phyloP scores from a whole-genome alignment of 495 filamentous ascomycete species.

The Xylaria telfairii region DNA sequence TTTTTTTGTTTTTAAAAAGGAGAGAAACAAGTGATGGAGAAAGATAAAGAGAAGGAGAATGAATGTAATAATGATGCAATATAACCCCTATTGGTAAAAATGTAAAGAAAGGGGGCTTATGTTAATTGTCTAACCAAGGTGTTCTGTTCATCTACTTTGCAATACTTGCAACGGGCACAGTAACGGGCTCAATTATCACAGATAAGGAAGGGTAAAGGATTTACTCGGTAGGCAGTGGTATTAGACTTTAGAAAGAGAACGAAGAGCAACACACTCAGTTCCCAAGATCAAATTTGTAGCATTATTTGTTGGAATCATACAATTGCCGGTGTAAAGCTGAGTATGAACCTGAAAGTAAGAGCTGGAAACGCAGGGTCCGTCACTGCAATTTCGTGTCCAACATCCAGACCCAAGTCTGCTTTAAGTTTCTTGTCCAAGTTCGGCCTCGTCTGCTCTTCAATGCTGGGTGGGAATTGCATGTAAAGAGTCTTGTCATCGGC shows the following conservation, averaged over 20 bases:
- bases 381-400: conserved; percentile 69
- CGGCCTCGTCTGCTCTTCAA: conserved; percentile 79
- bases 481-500: conserved; percentile 85
- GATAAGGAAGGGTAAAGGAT: too few species aligned
- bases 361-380: conserved; percentile 80
- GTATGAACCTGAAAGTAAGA: conserved; percentile 72
- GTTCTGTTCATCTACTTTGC: neutral
- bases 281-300: neutral
- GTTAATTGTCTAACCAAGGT: neutral
- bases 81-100: neutral
- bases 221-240: neutral
- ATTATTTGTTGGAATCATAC: neutral
- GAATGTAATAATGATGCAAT: neutral
- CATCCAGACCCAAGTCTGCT: conserved; percentile 53
- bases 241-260: neutral
- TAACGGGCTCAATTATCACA: neutral
- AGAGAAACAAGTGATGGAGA: too few species aligned
- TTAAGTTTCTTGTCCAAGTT: conserved; percentile 77
- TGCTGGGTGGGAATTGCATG: conserved; percentile 78
- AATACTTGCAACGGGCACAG: neutral
- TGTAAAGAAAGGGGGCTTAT: too few species aligned
- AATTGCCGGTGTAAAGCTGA: conserved; percentile 49
- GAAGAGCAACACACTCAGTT: neutral
- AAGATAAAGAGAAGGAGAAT: neutral
- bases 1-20: too few species aligned